Conservation (phyloP, 2,329 filamentous ascomycete species). For the Cyphellophora attinorum region DNA sequence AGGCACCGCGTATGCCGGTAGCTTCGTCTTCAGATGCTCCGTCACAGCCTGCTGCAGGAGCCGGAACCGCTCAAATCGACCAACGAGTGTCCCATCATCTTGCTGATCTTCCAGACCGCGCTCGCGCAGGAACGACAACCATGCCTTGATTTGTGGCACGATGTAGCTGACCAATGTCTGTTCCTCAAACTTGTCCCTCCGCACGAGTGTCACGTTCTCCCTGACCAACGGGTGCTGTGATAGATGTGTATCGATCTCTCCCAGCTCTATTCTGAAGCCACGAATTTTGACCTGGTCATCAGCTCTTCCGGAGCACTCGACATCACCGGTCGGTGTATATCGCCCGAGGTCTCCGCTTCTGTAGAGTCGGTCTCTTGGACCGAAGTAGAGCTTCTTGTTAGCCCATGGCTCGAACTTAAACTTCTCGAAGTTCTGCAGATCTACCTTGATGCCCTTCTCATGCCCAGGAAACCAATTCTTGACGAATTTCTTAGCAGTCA, state of each 20-base stretch:
- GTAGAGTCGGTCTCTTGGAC: slow-evolving; percentile 78
- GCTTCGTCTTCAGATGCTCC: slow-evolving; percentile 60
- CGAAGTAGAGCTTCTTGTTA: slow-evolving; percentile 56
- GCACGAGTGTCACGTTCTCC: slow-evolving; percentile 77
- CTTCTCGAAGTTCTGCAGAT: slow-evolving; percentile 43
- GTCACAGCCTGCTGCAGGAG: slow-evolving; percentile 50
- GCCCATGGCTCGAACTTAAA: slow-evolving; percentile 62
- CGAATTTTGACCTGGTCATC: slow-evolving; percentile 94
- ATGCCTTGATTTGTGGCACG: slow-evolving; percentile 69
- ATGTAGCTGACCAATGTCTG: slow-evolving; percentile 81
- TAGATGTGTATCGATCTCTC: slow-evolving; percentile 81
- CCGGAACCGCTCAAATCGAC: slow-evolving; percentile 51
- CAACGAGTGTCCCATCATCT: slow-evolving; percentile 44
- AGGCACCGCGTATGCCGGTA: slow-evolving; percentile 68
- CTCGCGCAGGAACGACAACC: slow-evolving; percentile 57
- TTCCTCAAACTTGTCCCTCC: slow-evolving; percentile 77
- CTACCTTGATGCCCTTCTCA: slow-evolving; percentile 55
- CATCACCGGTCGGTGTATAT: slow-evolving; percentile 60
- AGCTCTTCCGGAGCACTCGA: slow-evolving; percentile 68
- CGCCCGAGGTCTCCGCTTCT: slow-evolving; percentile 77
- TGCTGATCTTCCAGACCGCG: slow-evolving; percentile 45
- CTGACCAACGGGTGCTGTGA: slow-evolving; percentile 64
- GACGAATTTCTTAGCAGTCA: slow-evolving; percentile 69
- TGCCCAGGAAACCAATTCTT: slow-evolving; percentile 78
- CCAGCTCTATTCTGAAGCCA: slow-evolving; percentile 89